Conservation (phyloP, 176 grass and related monocot species). For the Stipa capillata region DNA sequence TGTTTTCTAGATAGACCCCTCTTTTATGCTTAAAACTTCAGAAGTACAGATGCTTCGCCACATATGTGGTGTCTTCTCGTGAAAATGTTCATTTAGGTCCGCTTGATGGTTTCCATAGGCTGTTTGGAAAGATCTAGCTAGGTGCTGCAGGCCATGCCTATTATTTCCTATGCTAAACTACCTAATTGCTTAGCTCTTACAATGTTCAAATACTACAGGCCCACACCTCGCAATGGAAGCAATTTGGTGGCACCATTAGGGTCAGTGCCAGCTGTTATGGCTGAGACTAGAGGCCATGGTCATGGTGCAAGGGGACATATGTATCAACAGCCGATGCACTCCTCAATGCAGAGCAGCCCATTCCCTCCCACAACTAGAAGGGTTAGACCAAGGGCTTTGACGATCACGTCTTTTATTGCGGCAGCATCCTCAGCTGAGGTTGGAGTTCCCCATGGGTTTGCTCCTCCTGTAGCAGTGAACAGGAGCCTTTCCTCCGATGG, state of each 20-base stretch:
- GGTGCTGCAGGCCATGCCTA: not conserved
- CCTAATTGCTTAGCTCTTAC: not conserved
- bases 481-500: constrained; percentile 38
- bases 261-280: constrained; percentile 36
- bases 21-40: not conserved
- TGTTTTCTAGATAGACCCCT: not conserved
- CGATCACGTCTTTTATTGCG: constrained; percentile 63
- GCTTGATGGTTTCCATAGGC: not conserved
- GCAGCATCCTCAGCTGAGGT: constrained; percentile 50
- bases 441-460: constrained; percentile 50
- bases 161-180: not conserved
- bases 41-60: not conserved
- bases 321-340: constrained; percentile 53
- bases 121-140: constrained; percentile 11
- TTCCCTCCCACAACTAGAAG: constrained; percentile 52
- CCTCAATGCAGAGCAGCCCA: constrained; percentile 35
- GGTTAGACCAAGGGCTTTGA: constrained; percentile 65
- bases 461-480: constrained; percentile 33
- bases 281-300: constrained; percentile 56
- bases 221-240: constrained; percentile 53
- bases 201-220: constrained; percentile 34
- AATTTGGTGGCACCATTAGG: constrained; percentile 53
- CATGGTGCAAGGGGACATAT: constrained; percentile 45
- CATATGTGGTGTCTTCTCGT: not conserved
- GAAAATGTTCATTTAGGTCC: not conserved